Evolutionary conservation across 2,329 filamentous ascomycete genomes (phyloP).

Genomic region (Fusarium luffae): DNA sequence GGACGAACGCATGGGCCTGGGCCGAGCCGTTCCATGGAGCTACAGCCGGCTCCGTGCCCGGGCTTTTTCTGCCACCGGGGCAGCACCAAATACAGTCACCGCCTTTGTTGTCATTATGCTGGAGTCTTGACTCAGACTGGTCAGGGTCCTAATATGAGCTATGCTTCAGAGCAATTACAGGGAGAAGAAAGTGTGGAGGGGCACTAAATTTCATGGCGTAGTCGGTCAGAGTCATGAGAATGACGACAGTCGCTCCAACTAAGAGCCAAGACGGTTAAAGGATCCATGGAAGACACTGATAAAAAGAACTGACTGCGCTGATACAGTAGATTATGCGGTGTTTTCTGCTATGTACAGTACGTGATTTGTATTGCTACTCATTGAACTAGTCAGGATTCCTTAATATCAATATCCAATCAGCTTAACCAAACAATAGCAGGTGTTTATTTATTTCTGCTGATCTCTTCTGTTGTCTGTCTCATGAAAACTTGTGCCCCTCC

Average conservation of each 20-base stretch:
- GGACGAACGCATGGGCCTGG: slow-evolving; percentile 37
- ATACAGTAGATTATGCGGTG: slow-evolving; percentile 29
- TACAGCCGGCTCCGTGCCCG: slow-evolving; percentile 39
- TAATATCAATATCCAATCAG: slow-evolving; percentile 38
- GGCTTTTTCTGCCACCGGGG: slow-evolving; percentile 43
- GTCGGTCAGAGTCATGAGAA: slow-evolving; percentile 26
- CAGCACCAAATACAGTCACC: slow-evolving; percentile 28
- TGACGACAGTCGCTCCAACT: slow-evolving; percentile 31
- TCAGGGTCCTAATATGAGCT: slow-evolving; percentile 9
- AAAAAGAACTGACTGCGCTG: not conserved
- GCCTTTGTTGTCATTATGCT: slow-evolving; percentile 27
- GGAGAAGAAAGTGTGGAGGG: slow-evolving; percentile 34
- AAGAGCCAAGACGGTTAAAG: slow-evolving; percentile 29
- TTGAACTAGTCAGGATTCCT: slow-evolving; percentile 23
- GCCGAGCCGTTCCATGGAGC: slow-evolving; percentile 39
- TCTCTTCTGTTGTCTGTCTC: slow-evolving; percentile 29
- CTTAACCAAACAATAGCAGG: slow-evolving; percentile 25
- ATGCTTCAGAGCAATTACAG: slow-evolving; percentile 14
- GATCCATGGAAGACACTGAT: slow-evolving; percentile 6
- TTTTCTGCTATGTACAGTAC: slow-evolving; percentile 32
- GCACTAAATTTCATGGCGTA: slow-evolving; percentile 18
- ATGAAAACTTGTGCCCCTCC: slow-evolving; percentile 44
- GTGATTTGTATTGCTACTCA: slow-evolving; percentile 19
- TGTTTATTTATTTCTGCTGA: slow-evolving; percentile 28
- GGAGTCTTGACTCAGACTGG: slow-evolving; percentile 6